Base-by-base conservation (phyloP, 495 filamentous ascomycete genomes). In the Penicillium coffeae region DNA sequence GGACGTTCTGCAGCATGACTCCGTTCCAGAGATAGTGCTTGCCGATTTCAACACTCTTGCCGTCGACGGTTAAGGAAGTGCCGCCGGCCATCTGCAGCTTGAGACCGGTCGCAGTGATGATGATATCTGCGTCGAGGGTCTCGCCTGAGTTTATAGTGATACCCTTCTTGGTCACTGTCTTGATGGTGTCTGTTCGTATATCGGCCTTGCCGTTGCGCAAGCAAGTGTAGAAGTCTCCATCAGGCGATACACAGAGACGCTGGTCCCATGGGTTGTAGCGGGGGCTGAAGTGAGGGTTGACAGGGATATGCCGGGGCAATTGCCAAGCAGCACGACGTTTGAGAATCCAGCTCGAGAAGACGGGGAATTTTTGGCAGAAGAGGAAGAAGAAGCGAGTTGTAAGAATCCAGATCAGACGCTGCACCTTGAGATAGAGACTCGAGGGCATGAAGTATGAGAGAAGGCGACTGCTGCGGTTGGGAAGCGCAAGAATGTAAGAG, bases 61-160 rank as follows among this genome's bases (percentile, higher is more conserved):
- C 79, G 56, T 88, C 80, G 0, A 88, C 78, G 3, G 57, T 56
- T 12, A 86, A 43, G 0, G 53, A 43, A 3, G 80, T 65, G 5
- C 72, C 71, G 18, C 77, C 77, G 0, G 77, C 75, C 8, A 87
- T 59, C 15, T 66, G 65, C 35, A 88, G 56, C 36, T 75, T 74
- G 1, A 93, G 68, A 1, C 87, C 87, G 0, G 88, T 93, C 0
- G 87, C 87, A 0, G 85, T 87, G 50, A 90, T 65, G 58, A 91
- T 86, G 55, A 87, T 81, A 64, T 91, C 86, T 0, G 84, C 80
- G 1, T 80, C 70, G 3, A 90, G 56, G 0, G 58, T 61, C 38
- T 78, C 71, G 14, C 83, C 86, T 0, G 75, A 76, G 21, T 71
- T 62, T 16, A 88, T 74, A 14, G 63, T 51, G 47, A 92, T 82